phyloP scores from a whole-genome alignment of 148 eudicot species.

The Arctostaphylos glauca region DNA sequence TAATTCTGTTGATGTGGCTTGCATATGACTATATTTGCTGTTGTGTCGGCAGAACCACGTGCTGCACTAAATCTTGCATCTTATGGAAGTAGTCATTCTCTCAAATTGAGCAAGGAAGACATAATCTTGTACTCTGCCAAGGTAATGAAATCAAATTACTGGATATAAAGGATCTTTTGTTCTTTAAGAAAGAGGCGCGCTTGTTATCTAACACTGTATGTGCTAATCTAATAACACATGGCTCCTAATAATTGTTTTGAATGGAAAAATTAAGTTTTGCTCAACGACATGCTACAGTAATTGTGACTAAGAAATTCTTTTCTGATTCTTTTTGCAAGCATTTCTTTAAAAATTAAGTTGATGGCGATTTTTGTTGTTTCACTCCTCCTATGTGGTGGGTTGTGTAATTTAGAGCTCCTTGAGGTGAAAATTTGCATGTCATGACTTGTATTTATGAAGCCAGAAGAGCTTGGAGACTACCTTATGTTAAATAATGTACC shows the following conservation, averaged over 20 bases:
- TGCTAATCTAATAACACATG: background rate
- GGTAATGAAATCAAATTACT: conserved; percentile 38
- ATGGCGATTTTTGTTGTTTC: background rate
- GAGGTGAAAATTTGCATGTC: conserved; percentile 5
- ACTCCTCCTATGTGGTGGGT: background rate
- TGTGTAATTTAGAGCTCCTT: conserved; percentile 2
- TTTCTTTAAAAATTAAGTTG: background rate
- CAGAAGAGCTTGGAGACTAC: background rate
- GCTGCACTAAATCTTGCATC: conserved; percentile 99
- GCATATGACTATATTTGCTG: conserved; percentile 30
- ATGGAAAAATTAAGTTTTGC: no score
- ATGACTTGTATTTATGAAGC: background rate
- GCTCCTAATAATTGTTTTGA: no score
- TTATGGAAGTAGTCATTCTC: conserved; percentile 90
- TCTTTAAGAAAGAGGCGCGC: background rate
- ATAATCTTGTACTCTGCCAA: conserved; percentile 89
- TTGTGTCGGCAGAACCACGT: conserved; percentile 98
- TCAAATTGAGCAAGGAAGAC: conserved; percentile 91
- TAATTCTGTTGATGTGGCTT: conserved; percentile 4
- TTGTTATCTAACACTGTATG: background rate
- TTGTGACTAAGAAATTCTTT: background rate
- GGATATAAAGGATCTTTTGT: background rate
- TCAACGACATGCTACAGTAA: background rate
- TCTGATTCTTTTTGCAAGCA: background rate
- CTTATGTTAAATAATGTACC: background rate